Evolutionary conservation across 306 rosid species (phyloP), one percentile per base, ranked within the genome.

Genomic region (Boehmeria nivea): DNA sequence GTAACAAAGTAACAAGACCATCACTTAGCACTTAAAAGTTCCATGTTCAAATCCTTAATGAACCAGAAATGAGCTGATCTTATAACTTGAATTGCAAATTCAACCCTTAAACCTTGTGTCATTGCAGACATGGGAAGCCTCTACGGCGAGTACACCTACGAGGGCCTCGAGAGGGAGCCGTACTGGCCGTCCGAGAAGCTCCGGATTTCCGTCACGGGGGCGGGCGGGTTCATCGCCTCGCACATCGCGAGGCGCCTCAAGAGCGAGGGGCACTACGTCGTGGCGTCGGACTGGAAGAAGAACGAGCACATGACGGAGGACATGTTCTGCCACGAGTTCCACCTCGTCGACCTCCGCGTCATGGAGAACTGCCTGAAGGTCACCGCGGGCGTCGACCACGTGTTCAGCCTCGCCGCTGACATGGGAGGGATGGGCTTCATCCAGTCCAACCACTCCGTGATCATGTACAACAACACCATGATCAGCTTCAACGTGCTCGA

Each of bases 371-470:
- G 97, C 73, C 77, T 90, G 67, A 78, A 68, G 74, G 94, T 86
- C 20, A 90, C 95, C 25, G 43, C 78, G 51, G 80, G 68, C 26
- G 97, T 84, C 37, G 90, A 81, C 52, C 95, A 89, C 72, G 94
- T 89, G 51, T 86, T 89, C 74, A 89, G 86, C 67, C 89, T 89
- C 48, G 95, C 97, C 63, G 97, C 97, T 65, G 97, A 89, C 61
- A 89, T 89, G 97, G 97, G 97, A 46, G 97, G 97, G 3, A 89
- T 89, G 97, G 97, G 97, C 26, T 89, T 89, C 68, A 86, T 89
- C 68, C 97, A 89, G 65, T 89, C 97, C 58, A 89, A 89, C 52
- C 97, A 89, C 70, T 89, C 97, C 5, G 97, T 89, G 52, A 86
- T 89, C 43, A 77, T 89, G 86, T 89, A 89, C 54, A 89, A 86